Evolutionary conservation across 345 rosid genomes (phyloP).

Genomic region (Clausena lansium): DNA sequence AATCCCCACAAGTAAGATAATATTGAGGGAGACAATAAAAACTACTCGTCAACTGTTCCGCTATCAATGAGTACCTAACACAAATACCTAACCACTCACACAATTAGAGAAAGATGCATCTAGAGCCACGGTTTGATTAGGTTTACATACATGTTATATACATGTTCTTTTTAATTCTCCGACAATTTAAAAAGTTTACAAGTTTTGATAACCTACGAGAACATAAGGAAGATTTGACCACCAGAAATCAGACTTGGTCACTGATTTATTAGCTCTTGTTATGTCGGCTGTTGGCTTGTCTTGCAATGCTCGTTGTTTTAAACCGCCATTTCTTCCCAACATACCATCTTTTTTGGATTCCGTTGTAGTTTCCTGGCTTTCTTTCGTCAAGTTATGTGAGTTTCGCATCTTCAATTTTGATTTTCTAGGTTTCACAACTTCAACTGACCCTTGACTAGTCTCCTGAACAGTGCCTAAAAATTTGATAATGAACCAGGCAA

Average conservation of each 20-base stretch:
- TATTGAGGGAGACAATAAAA: neutral
- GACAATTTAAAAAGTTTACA: neutral
- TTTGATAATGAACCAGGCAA: conserved; percentile 16
- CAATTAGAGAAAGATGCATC: neutral
- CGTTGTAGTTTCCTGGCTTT: conserved; percentile 21
- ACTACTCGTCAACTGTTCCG: neutral
- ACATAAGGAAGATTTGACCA: conserved; percentile 81
- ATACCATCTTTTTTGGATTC: conserved; percentile 16
- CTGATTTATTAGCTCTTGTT: conserved; percentile 31
- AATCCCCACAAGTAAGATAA: neutral
- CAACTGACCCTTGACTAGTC: conserved; percentile 21
- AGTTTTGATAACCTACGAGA: conserved; percentile 40
- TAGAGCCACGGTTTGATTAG: neutral
- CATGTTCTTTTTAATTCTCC: neutral
- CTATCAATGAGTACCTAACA: neutral
- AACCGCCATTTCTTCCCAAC: conserved; percentile 27
- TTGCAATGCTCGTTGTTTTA: conserved; percentile 22
- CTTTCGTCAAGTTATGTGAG: conserved; percentile 18
- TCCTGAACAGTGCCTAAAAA: conserved; percentile 46
- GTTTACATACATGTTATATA: neutral
- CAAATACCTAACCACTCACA: neutral
- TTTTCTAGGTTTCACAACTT: conserved; percentile 29
- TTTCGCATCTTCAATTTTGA: conserved; percentile 9
- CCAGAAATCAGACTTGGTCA: conserved; percentile 40
- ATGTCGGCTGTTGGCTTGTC: conserved; percentile 21